These are phyloP conservation scores for Botryosphaeria agaves DNA, from an alignment of 2,329 filamentous ascomycete genomes.

Conservation along the genomic window DNA sequence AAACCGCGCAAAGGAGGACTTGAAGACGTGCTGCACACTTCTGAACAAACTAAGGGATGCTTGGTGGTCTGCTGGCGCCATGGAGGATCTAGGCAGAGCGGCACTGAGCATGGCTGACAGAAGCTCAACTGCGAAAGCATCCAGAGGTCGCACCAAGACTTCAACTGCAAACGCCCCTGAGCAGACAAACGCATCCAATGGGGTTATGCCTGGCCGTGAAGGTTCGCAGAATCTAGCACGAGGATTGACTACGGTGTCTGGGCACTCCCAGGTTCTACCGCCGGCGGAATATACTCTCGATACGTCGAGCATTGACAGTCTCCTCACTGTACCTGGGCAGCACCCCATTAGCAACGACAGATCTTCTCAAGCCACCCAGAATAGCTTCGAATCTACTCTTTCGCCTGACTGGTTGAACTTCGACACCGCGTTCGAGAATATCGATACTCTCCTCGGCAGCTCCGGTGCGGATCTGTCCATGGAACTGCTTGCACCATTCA, in stretches of 20 bases:
- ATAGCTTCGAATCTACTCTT: constrained; percentile 3
- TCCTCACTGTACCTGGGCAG: constrained; percentile 10
- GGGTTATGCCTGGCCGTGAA: neutral
- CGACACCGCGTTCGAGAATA: constrained; percentile 21
- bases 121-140: neutral
- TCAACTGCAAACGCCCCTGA: neutral
- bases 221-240: neutral
- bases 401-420: constrained; percentile 21
- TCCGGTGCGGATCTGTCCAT: constrained; percentile 19
- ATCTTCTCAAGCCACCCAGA: constrained; percentile 7
- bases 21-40: constrained; percentile 24
- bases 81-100: constrained; percentile 22
- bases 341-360: constrained; percentile 20
- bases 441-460: constrained; percentile 19
- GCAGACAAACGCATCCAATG: neutral
- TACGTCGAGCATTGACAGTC: neutral
- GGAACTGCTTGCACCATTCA: constrained; percentile 18
- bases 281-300: neutral
- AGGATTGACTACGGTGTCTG: neutral
- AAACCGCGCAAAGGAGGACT: constrained; percentile 26
- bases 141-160: neutral
- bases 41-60: constrained; percentile 25
- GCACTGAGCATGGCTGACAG: constrained; percentile 18
- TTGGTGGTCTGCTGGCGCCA: constrained; percentile 29
- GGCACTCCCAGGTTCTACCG: neutral